Evolutionary conservation across 257 asterid species (phyloP).

Genomic region (Nicotiana knightiana): DNA sequence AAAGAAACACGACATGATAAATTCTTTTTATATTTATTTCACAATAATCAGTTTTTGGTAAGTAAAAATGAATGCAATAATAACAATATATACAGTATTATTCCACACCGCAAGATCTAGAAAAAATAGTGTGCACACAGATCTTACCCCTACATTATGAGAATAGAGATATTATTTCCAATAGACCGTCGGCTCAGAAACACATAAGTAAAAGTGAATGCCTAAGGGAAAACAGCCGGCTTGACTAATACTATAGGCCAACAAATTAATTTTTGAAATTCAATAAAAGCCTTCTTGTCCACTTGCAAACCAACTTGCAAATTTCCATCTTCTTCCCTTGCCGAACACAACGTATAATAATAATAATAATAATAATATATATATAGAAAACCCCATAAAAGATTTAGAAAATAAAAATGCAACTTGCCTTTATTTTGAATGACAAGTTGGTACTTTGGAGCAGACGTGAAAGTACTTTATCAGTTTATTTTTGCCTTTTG

Average conservation of each 20-base stretch:
- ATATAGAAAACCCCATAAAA: background rate
- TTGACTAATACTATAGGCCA: background rate
- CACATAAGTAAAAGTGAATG: background rate
- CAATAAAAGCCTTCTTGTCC: conserved; percentile 33
- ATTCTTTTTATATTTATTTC: no score
- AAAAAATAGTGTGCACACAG: no score
- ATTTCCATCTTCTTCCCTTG: background rate
- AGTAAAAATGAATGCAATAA: background rate
- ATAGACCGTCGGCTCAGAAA: no score
- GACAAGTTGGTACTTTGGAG: conserved; percentile 32
- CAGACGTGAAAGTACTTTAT: background rate
- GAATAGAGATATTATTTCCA: no score
- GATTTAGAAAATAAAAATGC: conserved; percentile 11
- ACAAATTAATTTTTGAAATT: conserved; percentile 7
- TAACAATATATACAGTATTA: no score
- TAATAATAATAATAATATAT: background rate
- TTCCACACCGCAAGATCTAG: no score
- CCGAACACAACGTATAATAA: background rate
- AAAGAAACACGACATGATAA: no score
- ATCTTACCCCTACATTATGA: no score
- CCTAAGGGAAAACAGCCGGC: background rate
- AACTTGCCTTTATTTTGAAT: conserved; percentile 34
- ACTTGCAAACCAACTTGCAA: conserved; percentile 41
- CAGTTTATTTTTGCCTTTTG: background rate
- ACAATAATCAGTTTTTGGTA: no score